Evolutionary conservation across 2,329 filamentous ascomycete genomes (phyloP), one percentile per base, ranked within the genome.

Genomic region (Penicillium sp.): DNA sequence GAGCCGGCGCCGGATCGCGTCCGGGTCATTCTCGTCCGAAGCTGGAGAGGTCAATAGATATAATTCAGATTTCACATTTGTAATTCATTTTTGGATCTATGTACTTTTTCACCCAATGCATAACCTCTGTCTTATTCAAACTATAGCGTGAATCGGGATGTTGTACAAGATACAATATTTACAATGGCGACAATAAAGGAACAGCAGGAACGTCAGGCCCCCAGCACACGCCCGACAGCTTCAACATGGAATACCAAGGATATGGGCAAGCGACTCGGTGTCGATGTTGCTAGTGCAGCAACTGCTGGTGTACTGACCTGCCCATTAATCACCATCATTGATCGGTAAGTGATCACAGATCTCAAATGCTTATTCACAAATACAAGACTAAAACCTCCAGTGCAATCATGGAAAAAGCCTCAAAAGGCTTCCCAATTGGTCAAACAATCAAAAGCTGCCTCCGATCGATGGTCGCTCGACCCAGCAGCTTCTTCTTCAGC

Each of bases 291-390:
- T 42, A 87, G 88, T 66, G 91, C 90, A 1, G 81, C 83, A 2
- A 82, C 84, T 43, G 90, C 91, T 11, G 90, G 88, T 2, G 83
- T 82, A 7, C 77, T 94, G 58, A 88, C 96, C 45, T 90, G 91
- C 52, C 91, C 92, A 1, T 71, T 95, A 37, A 93, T 96, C 60
- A 89, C 88, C 36, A 88, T 94, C 62, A 94, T 97, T 74, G 91
- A 96, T 74, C 85, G 88, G 89, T 92, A 77, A 57, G 77, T 25
- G 16, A 22, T 67, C 19, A 16, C 12, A 17, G 25, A 5, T 25
- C 12, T 19, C 9, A 25, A 40, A 16, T 35, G 37, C 38, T 45
- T 49, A 38, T 35, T 25, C 2, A 11, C 7, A 10, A 43, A 35
- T n/a, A 17, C 17, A 12, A 43, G 17, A 16, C 19, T 42, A 43